These are phyloP conservation scores for Asterophora parasitica DNA, from an alignment of 768 basidiomycete species.

Conservation along the genomic window DNA sequence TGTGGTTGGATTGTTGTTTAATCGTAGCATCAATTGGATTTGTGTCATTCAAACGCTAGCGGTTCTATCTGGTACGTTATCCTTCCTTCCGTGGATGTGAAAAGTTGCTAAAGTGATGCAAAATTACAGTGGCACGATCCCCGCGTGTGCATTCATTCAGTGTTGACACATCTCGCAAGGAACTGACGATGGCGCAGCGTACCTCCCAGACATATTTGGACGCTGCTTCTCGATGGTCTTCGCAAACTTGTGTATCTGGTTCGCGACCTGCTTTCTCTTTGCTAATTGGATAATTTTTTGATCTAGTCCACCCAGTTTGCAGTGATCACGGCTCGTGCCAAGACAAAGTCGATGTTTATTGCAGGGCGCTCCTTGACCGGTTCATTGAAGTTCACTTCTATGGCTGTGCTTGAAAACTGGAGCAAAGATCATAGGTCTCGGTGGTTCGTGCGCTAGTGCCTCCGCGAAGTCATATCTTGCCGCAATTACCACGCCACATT, in stretches of 20 bases:
- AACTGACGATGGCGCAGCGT: constrained; percentile 24
- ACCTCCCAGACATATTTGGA: constrained; percentile 44
- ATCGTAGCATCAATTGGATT: background rate
- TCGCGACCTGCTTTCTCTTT: constrained; percentile 14
- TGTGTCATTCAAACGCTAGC: constrained; percentile 15
- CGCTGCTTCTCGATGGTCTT: constrained; percentile 47
- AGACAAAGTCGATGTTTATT: constrained; percentile 36
- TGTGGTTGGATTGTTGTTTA: constrained; percentile 6
- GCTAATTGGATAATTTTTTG: background rate
- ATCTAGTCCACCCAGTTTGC: constrained; percentile 29
- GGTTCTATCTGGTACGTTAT: constrained; percentile 33
- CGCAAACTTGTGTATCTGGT: constrained; percentile 43
- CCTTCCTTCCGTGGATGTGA: too few relatives aligned
- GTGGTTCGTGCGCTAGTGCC: constrained; percentile 40
- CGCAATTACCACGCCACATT: constrained; percentile 44
- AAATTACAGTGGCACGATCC: constrained; percentile 39
- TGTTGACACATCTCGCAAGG: background rate
- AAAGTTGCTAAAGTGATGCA: too few relatives aligned
- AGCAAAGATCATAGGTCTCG: constrained; percentile 25
- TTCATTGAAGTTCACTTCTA: constrained; percentile 11
- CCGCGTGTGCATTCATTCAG: constrained; percentile 30
- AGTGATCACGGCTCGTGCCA: constrained; percentile 44
- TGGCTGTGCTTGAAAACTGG: background rate
- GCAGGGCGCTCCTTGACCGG: constrained; percentile 50
- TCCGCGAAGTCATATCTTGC: constrained; percentile 48